Evolutionary conservation across 495 filamentous ascomycete species (phyloP).

Genomic region (Penicillium salamii): DNA sequence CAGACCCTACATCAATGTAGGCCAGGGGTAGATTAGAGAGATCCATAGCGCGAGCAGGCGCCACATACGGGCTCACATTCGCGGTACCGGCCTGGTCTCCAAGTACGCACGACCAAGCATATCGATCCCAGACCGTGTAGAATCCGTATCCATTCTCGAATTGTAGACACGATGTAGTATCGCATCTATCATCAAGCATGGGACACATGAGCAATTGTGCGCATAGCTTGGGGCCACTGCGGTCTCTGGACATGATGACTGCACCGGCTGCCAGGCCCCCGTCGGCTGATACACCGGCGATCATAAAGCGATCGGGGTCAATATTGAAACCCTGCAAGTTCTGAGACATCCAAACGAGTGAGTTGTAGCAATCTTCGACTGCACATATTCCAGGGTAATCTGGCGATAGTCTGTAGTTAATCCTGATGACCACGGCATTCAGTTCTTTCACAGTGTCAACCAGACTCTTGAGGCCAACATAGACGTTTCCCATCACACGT

Average conservation of each 20-base stretch:
- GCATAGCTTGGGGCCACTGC: conserved; percentile 28
- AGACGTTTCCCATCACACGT: conserved; percentile 8
- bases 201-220: conserved; percentile 46
- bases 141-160: conserved; percentile 18
- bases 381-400: conserved; percentile 24
- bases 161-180: conserved; percentile 1
- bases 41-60: conserved; percentile 13
- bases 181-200: conserved; percentile 38
- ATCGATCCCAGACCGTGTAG: conserved; percentile 9
- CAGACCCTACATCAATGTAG: conserved; percentile 23
- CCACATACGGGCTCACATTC: conserved; percentile 8
- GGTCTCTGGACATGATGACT: conserved; percentile 38
- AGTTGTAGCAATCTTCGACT: conserved; percentile 33
- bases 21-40: conserved; percentile 17
- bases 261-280: conserved; percentile 45
- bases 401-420: conserved; percentile 31
- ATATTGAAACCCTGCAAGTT: conserved; percentile 30
- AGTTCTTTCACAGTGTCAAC: conserved; percentile 4
- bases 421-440: conserved; percentile 1
- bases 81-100: not conserved
- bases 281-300: conserved; percentile 60
- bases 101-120: conserved; percentile 5
- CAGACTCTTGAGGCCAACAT: not conserved
- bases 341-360: conserved; percentile 35
- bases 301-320: conserved; percentile 51